Percentiles rank a stretch among this genome's conserved stretches.
Conservation (phyloP, 179 eudicot species). For the Beta lomatogona region DNA sequence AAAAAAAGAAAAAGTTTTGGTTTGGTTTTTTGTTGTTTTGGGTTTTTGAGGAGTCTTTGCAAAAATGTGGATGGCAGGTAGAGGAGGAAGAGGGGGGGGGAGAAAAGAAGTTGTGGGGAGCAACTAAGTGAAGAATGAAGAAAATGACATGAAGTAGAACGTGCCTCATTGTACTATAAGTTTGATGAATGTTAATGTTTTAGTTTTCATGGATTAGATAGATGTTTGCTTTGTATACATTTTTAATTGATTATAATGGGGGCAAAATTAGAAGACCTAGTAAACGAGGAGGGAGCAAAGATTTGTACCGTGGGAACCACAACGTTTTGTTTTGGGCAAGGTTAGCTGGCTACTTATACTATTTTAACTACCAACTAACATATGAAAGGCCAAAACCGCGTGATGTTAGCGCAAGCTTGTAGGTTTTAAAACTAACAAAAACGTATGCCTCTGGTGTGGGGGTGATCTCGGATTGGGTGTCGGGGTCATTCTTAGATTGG, state of each 20-base stretch:
- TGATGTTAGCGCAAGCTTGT: slow-evolving; percentile 5
- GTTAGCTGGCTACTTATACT: slow-evolving; percentile 10
- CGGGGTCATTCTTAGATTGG: no score
- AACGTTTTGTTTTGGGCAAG: not conserved
- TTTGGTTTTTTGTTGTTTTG: not conserved
- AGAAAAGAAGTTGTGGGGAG: slow-evolving; percentile 40
- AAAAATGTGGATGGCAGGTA: not conserved
- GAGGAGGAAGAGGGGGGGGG: slow-evolving; percentile 13
- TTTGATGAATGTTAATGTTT: slow-evolving; percentile 7
- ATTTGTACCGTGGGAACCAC: slow-evolving; percentile 5
- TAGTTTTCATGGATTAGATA: not conserved
- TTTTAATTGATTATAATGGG: not conserved
- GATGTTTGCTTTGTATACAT: slow-evolving; percentile 3
- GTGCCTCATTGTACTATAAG: slow-evolving; percentile 33
- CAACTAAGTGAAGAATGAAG: slow-evolving; percentile 32
- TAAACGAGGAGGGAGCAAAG: not conserved
- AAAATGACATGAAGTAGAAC: slow-evolving; percentile 31
- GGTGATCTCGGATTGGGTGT: no score
- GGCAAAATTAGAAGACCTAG: slow-evolving; percentile 14
- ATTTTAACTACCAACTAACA: slow-evolving; percentile 24
- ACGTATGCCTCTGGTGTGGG: no score
- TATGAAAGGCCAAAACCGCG: slow-evolving; percentile 30
- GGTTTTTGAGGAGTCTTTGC: slow-evolving; percentile 11
- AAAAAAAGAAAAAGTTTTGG: not conserved
- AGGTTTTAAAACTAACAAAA: not conserved